A percentile compares a stretch with the other conserved stretches of the same genome.
phyloP scores from a whole-genome alignment of 257 asterid species.

The Capsicum pubescens region DNA sequence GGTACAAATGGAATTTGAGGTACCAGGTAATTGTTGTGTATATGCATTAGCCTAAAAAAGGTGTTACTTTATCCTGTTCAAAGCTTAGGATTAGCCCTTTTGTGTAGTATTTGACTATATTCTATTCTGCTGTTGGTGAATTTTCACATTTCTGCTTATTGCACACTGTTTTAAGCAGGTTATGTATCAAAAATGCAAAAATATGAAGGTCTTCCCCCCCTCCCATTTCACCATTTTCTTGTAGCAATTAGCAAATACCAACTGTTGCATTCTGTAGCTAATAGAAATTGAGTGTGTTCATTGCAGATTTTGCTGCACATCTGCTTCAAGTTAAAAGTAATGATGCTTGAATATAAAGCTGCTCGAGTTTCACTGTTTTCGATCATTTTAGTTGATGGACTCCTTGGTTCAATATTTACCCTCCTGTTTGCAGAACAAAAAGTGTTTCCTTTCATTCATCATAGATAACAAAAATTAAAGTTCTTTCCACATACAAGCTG shows the following conservation, averaged over 20 bases:
- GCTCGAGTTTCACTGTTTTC: constrained; percentile 9
- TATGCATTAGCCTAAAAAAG: background rate
- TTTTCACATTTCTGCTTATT: background rate
- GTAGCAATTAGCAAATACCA: background rate
- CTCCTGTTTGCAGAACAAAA: constrained; percentile 2
- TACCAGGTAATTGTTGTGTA: constrained; percentile 19
- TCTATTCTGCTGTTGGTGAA: background rate
- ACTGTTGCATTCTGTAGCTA: background rate
- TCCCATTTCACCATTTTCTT: background rate
- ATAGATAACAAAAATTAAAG: background rate
- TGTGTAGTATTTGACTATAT: background rate
- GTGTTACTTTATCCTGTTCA: background rate
- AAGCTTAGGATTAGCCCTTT: background rate
- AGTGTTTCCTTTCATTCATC: background rate
- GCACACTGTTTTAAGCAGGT: background rate
- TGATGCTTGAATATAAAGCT: background rate
- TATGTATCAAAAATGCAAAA: background rate
- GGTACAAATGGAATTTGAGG: constrained; percentile 4
- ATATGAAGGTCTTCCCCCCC: background rate
- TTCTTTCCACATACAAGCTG: constrained; percentile 14
- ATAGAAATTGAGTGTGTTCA: background rate
- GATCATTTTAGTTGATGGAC: background rate
- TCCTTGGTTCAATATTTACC: background rate
- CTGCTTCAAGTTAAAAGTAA: background rate
- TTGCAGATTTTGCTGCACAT: background rate